Base-by-base conservation (phyloP, 768 basidiomycete species). In the Omphalotus guepiniiformis region DNA sequence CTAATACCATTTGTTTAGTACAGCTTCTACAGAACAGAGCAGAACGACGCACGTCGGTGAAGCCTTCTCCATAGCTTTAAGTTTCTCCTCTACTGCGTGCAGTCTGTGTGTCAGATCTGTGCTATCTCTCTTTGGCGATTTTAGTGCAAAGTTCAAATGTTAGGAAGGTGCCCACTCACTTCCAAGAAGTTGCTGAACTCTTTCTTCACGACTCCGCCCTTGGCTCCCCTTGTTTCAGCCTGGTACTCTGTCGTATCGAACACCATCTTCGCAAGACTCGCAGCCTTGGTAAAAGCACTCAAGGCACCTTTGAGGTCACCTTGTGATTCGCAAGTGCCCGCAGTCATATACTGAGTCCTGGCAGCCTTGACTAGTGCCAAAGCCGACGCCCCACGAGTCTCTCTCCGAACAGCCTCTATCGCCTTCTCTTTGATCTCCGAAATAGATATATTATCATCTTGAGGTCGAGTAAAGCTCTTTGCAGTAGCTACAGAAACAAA, bases 241-340 rank as follows among this genome's bases (percentile, higher is more conserved):
- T 67, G 65, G 60, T 81, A 80, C 56, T 87, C 85, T 7, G 71
- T 49, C 13, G 79, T 76, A 38, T 80, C 76, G 70, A 85, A 76
- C 37, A 79, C 71, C 64, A 79, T 73, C 53, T 73, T 71, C 0
- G 76, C 68, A 2, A 88, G 69, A 19, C 70, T 75, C 1, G 78
- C 86, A 6, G 85, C 78, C 60, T 74, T 81, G 23, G 81, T 76
- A 54, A 80, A 78, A 18, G 78, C 74, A 30, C 70, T 70, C 25
- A 86, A 71, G 2, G 86, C 85, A 16, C 66, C 73, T 61, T 73
- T 75, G 45, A 87, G 66, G 56, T 89, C 80, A 1, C 83, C 83
- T 32, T 68, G 68, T 35, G 59, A 63, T 5, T 80, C 46, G 28
- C 27, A 47, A 4, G 9, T 39, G 11, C 23, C 25, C 3, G 46